Evolutionary conservation across 2,329 filamentous ascomycete genomes (phyloP).

Genomic region (Diaporthe sp.): DNA sequence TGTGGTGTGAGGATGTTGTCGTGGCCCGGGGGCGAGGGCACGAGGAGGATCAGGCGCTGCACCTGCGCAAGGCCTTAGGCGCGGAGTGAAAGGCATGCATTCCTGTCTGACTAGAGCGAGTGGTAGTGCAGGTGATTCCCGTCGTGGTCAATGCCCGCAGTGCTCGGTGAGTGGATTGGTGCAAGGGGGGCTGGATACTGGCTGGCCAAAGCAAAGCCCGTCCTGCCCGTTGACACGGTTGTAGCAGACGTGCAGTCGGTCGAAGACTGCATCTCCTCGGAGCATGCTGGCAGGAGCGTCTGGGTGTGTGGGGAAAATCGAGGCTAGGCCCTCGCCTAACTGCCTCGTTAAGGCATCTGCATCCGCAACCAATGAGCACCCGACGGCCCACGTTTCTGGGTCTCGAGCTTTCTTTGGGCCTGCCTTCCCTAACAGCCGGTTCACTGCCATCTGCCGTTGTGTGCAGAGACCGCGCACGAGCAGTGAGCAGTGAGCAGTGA

Average conservation of each 20-base stretch:
- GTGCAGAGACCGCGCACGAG: too few relatives aligned
- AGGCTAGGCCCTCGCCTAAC: slow-evolving; percentile 20
- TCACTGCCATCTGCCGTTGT: background rate
- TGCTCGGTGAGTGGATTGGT: slow-evolving; percentile 21
- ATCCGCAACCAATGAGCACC: slow-evolving; percentile 20
- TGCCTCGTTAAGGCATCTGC: slow-evolving; percentile 13
- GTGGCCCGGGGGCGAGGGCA: background rate
- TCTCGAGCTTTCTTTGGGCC: slow-evolving; percentile 15
- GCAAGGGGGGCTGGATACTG: background rate
- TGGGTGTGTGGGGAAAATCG: slow-evolving; percentile 24
- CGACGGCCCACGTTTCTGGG: slow-evolving; percentile 13
- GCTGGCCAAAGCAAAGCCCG: slow-evolving; percentile 21
- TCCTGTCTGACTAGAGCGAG: slow-evolving; percentile 8
- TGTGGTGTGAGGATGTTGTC: slow-evolving; percentile 2
- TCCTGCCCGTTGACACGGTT: slow-evolving; percentile 20
- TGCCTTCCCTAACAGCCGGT: background rate
- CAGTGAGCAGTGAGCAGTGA: too few relatives aligned
- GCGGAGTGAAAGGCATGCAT: slow-evolving; percentile 3
- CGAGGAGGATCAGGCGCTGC: background rate
- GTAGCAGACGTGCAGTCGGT: slow-evolving; percentile 16
- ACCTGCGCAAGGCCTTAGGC: background rate
- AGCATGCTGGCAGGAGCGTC: background rate
- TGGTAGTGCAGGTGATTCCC: slow-evolving; percentile 6
- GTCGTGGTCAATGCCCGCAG: slow-evolving; percentile 7
- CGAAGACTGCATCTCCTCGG: slow-evolving; percentile 25